Base-by-base conservation (phyloP, 2,329 filamentous ascomycete species). In the Gnomoniopsis smithogilvyi region DNA sequence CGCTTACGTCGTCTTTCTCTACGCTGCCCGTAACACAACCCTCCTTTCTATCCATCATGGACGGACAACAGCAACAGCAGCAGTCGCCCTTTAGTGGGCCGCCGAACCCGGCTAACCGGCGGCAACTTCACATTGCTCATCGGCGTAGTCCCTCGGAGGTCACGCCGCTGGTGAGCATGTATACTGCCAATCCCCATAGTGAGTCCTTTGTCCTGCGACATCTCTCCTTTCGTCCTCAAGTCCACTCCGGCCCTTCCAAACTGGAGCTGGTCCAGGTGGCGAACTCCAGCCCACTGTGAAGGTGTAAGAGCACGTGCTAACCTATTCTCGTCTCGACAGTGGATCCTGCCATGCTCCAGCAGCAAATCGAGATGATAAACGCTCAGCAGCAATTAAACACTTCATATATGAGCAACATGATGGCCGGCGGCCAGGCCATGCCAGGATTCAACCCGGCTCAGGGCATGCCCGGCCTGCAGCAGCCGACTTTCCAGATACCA, bases 331-430 rank as follows among this genome's bases (percentile, higher is more conserved):
- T 62, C 60, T 59, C 56, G 63, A 51, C 68, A 96, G 93, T 97
- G 91, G 94, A 97, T 81, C 93, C 97, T 84, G 86, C 96, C 72
- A 92, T 92, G 72, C 93, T 98, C 73, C 93, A 96, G 79, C 94
- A 97, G 80, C 94, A 98, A 78, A 97, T 98, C 71, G 94, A 98
- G 78, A 84, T 96, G 72, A 83, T 98, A 24, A 56, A 56, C 34
- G 54, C 54, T 70, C 94, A 98, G 79, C 92, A 96, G 74, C 95
- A 98, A 75, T 95, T 74, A 93, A 98, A 76, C 93, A 97, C 74
- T 96, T 98, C 71, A 91, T 96, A 95, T 75, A 93, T 97, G 90
- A 92, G 92, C 74, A 92, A 92, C 74, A 92, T 98, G 84, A 88
- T 98, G 69, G 89, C 90, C 67, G 89, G 91, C 55, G 89, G 90